Conservation (phyloP, 306 rosid genomes). For the Gynostemma pentaphyllum region DNA sequence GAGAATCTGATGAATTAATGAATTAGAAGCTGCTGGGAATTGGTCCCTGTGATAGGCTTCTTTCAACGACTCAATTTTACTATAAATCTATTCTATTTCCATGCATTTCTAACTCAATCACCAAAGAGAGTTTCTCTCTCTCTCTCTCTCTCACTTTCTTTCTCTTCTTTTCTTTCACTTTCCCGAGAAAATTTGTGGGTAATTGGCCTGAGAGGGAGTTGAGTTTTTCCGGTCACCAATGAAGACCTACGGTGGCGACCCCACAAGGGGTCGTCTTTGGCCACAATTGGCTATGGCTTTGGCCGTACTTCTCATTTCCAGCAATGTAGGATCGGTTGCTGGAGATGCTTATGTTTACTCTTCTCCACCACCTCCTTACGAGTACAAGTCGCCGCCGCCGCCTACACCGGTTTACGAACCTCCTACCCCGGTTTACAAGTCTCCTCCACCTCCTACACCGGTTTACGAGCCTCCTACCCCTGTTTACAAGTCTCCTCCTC, state of each 20-base stretch:
- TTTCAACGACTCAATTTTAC: neutral
- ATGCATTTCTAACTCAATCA: neutral
- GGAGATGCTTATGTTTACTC: constrained; percentile 62
- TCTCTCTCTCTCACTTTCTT: neutral
- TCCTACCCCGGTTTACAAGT: neutral
- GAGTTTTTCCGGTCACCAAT: constrained; percentile 21
- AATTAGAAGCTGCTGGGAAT: neutral
- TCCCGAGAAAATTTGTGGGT: constrained; percentile 9
- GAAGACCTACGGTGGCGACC: constrained; percentile 52
- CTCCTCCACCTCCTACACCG: constrained; percentile 21
- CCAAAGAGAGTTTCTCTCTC: constrained; percentile 1
- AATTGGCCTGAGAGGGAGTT: constrained; percentile 16
- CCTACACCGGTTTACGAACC: neutral
- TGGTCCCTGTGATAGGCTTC: neutral
- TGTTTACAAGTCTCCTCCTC: constrained; percentile 17
- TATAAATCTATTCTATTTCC: constrained; percentile 3
- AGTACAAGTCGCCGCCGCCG: constrained; percentile 23
- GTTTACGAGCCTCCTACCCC: constrained; percentile 48
- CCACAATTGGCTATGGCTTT: constrained; percentile 59
- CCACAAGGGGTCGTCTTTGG: constrained; percentile 57
- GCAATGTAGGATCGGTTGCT: constrained; percentile 43
- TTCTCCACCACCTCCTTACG: constrained; percentile 61
- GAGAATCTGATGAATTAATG: constrained; percentile 7
- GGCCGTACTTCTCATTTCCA: constrained; percentile 38
- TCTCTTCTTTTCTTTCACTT: neutral